phyloP scores from a whole-genome alignment of 768 basidiomycete genomes.

The Lyophyllum shimeji region DNA sequence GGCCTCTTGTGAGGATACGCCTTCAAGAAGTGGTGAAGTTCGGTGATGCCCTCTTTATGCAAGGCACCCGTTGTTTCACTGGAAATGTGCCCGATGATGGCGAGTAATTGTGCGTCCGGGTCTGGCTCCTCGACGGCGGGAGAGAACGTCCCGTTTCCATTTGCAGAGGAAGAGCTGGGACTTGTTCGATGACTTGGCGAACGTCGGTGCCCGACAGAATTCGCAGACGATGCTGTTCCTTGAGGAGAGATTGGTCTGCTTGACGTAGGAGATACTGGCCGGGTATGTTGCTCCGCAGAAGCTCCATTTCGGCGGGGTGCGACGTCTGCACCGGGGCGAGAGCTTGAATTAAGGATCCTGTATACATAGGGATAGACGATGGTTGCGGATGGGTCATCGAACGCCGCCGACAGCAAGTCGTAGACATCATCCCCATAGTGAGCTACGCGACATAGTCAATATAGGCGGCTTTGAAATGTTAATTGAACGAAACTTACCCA shows the following conservation, averaged over 20 bases:
- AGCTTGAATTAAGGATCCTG: slow-evolving; percentile 77
- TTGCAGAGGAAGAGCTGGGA: slow-evolving; percentile 63
- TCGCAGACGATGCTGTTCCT: slow-evolving; percentile 50
- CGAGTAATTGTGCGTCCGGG: slow-evolving; percentile 79
- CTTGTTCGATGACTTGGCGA: slow-evolving; percentile 70
- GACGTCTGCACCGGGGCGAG: slow-evolving; percentile 42
- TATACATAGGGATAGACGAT: slow-evolving; percentile 96
- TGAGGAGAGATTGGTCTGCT: slow-evolving; percentile 75
- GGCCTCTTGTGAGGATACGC: slow-evolving; percentile 82
- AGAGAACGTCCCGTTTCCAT: slow-evolving; percentile 50
- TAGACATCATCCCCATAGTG: slow-evolving; percentile 90
- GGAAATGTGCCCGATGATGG: slow-evolving; percentile 84
- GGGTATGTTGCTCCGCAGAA: slow-evolving; percentile 35
- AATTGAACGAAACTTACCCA: slow-evolving; percentile 60
- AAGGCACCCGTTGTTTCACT: slow-evolving; percentile 86
- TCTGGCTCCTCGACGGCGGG: slow-evolving; percentile 77
- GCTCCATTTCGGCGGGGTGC: slow-evolving; percentile 31
- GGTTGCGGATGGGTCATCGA: slow-evolving; percentile 96
- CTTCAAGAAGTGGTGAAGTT: slow-evolving; percentile 91
- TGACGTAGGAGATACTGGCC: slow-evolving; percentile 56
- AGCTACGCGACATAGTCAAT: slow-evolving; percentile 38
- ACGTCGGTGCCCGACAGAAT: slow-evolving; percentile 50
- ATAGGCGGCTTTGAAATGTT: background rate
- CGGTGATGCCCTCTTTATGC: slow-evolving; percentile 93
- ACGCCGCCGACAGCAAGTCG: slow-evolving; percentile 84